Conservation (phyloP, 768 basidiomycete genomes). For the Pisolithus marmoratus region DNA sequence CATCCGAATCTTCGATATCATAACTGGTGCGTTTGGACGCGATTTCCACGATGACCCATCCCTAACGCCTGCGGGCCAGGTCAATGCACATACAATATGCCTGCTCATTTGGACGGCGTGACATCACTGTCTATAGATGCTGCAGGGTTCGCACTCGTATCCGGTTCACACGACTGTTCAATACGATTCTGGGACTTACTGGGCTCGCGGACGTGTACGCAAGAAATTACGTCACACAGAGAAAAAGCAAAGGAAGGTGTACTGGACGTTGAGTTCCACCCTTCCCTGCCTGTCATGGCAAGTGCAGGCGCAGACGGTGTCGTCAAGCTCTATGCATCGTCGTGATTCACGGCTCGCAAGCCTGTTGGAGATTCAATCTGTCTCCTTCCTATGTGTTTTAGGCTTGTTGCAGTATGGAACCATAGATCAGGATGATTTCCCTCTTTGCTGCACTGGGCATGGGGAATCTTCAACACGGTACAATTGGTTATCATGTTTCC, state of each 20-base stretch:
- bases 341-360: conserved; percentile 37
- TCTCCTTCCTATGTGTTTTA: not conserved
- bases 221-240: conserved; percentile 86
- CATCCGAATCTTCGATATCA: conserved; percentile 83
- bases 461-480: too few relatives aligned
- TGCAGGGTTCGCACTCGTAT: conserved; percentile 81
- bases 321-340: conserved; percentile 86
- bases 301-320: conserved; percentile 96
- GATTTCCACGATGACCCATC: not conserved
- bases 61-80: conserved; percentile 36
- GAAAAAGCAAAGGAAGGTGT: conserved; percentile 90
- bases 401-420: not conserved
- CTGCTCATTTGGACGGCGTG: conserved; percentile 87
- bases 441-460: not conserved
- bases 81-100: conserved; percentile 84
- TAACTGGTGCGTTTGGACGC: conserved; percentile 52
- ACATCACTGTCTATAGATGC: conserved; percentile 88
- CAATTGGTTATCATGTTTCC: not conserved
- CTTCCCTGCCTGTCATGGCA: conserved; percentile 78
- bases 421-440: conserved; percentile 6
- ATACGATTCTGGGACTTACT: conserved; percentile 93
- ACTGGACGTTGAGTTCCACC: conserved; percentile 80
- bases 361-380: conserved; percentile 4
- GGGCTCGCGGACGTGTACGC: conserved; percentile 72
- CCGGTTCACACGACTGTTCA: conserved; percentile 91